Base-by-base conservation (phyloP, 495 filamentous ascomycete genomes). In the Tuber melanosporum region DNA sequence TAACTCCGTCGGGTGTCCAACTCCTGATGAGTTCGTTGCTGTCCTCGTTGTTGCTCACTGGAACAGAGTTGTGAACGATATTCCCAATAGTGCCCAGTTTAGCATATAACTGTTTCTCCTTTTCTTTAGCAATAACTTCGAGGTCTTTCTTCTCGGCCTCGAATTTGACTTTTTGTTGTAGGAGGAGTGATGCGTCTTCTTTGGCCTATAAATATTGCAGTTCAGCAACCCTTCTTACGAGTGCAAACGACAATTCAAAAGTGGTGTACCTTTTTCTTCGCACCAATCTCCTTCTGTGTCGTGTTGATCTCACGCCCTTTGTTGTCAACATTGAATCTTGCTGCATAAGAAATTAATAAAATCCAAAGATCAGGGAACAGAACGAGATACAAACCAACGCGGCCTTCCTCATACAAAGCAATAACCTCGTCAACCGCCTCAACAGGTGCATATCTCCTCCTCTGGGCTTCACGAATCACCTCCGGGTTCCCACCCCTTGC, bases 51-150 rank as follows among this genome's bases (percentile, higher is more conserved):
- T 95, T 89, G 85, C 91, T 93, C 72, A 97, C 85, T n/a, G 94
- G 95, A 19, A 98, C 95, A 2, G 91, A 91, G 39, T 93, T 91
- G 85, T 98, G 94, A 41, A 99, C 95, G 83, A 95, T 90, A 84
- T 99, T 99, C 70, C 95, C 95, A 80, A 99, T 91, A 0, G 89
- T 90, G 83, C 91, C 92, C 79, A 95, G 88, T 86, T 95, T 97
- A 79, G 85, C 87, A 79, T 91, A 89, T 73, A 98, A 86, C 73
- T 89, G 85, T 36, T 85, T 82, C 76, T 95, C 92, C 84, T 97
- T 96, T 83, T 91, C 89, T 19, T 86, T 85, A 3, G 93, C 94
- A 57, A 87, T 84, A 70, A 92, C 89, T 81, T 95, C 90, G 39
- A 94, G 87, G 14, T 88, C 88, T 85, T 93, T 93, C 85, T 95